A percentile compares a stretch with the other conserved stretches of the same genome.
phyloP scores from a whole-genome alignment of 495 filamentous ascomycete species.

The Aspergillus avenaceus region DNA sequence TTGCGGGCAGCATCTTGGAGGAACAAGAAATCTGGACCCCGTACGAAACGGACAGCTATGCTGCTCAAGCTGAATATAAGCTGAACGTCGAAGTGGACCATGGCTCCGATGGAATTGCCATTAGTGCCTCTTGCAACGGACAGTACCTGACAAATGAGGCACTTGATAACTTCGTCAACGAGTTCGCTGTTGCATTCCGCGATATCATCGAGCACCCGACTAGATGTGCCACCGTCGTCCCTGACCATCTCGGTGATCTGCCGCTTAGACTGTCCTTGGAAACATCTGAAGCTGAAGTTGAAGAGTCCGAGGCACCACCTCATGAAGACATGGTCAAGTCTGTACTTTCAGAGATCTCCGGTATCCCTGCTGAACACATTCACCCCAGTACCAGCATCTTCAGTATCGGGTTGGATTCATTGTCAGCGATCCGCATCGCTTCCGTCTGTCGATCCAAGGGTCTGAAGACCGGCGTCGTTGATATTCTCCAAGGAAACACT shows the following conservation, averaged over 20 bases:
- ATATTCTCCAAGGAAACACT: constrained; percentile 61
- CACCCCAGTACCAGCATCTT: constrained; percentile 66
- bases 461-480: constrained; percentile 56
- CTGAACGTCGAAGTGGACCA: constrained; percentile 25
- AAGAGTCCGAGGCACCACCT: constrained; percentile 1
- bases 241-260: constrained; percentile 16
- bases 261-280: constrained; percentile 11
- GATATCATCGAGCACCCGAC: constrained; percentile 30
- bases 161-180: constrained; percentile 41
- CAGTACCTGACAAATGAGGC: constrained; percentile 24
- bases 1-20: constrained; percentile 11
- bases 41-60: constrained; percentile 58
- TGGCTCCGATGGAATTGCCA: constrained; percentile 32
- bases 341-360: constrained; percentile 61
- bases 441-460: constrained; percentile 58
- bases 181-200: constrained; percentile 44
- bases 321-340: constrained; percentile 52
- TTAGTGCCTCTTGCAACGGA: constrained; percentile 16
- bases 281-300: not conserved
- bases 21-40: constrained; percentile 49
- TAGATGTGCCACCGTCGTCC: constrained; percentile 19
- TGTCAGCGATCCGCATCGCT: constrained; percentile 75
- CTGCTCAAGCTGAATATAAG: constrained; percentile 59
- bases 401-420: constrained; percentile 84
- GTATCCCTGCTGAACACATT: constrained; percentile 57